Conservation (phyloP, 1,139 yeast genomes). For the Taphrina deformans region DNA sequence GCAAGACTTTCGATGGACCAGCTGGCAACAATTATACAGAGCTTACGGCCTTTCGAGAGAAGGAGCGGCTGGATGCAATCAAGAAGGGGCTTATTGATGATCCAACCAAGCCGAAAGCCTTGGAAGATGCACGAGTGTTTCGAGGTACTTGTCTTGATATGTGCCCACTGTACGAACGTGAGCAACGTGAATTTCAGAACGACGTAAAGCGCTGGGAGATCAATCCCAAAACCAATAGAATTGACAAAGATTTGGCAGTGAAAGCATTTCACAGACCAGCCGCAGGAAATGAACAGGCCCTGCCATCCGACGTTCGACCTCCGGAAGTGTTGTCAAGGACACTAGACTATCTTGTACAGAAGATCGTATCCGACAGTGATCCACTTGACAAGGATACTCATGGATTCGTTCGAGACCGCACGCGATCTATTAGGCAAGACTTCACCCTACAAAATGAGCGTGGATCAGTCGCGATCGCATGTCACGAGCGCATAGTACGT, state of each 20-base stretch:
- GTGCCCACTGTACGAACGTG: conserved; percentile 94
- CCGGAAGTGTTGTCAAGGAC: conserved; percentile 61
- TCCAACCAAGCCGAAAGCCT: conserved; percentile 75
- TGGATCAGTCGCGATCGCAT: conserved; percentile 91
- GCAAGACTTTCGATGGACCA: conserved; percentile 42
- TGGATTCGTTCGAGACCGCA: conserved; percentile 96
- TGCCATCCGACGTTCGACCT: conserved; percentile 96
- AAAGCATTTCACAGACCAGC: conserved; percentile 97
- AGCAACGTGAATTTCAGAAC: conserved; percentile 82
- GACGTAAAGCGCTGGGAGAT: conserved; percentile 79
- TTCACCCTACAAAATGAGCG: conserved; percentile 92
- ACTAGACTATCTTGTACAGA: conserved; percentile 36
- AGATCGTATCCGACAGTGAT: conserved; percentile 27
- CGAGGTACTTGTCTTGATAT: conserved; percentile 86
- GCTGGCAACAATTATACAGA: conserved; percentile 35
- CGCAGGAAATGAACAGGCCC: conserved; percentile 97
- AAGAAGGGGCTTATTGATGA: conserved; percentile 79
- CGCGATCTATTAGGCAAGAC: conserved; percentile 96
- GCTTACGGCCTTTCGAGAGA: conserved; percentile 66
- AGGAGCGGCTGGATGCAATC: conserved; percentile 80
- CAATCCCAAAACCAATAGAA: conserved; percentile 59
- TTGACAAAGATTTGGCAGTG: conserved; percentile 66
- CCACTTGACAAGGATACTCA: conserved; percentile 66
- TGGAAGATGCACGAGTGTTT: conserved; percentile 82
- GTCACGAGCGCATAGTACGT: conserved; percentile 88